These are phyloP conservation scores for Darksidea phi DNA, from an alignment of 495 filamentous ascomycete species.

Conservation along the genomic window DNA sequence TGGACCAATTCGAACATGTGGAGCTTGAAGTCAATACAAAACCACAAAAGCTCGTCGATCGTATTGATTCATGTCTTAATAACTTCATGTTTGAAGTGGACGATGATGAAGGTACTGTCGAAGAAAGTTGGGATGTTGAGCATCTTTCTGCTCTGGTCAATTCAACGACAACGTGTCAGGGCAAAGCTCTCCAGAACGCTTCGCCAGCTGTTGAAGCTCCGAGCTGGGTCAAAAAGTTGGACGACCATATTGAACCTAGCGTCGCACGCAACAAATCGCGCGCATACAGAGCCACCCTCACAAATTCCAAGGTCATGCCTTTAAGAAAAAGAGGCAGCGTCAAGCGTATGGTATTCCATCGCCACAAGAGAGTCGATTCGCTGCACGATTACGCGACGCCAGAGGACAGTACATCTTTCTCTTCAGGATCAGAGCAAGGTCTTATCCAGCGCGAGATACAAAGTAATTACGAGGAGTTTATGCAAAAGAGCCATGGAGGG, in stretches of 20 bases:
- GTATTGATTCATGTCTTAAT: background rate
- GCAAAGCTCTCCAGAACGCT: background rate
- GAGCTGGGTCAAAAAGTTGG: constrained; percentile 4
- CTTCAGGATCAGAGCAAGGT: no score
- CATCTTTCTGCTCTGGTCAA: background rate
- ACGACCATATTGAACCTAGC: background rate
- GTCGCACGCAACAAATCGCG: background rate
- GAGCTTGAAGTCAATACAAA: constrained; percentile 9
- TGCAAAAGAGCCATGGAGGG: no score
- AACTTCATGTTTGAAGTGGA: background rate
- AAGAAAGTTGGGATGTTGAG: background rate
- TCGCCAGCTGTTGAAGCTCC: background rate
- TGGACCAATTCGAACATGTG: constrained; percentile 9
- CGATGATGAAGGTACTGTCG: background rate
- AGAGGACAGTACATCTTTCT: no score
- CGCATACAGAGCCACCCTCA: background rate
- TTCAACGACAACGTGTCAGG: background rate
- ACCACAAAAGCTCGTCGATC: background rate
- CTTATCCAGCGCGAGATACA: no score
- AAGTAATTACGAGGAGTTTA: no score
- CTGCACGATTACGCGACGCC: no score
- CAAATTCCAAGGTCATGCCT: constrained; percentile 1
- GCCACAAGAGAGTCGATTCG: background rate
- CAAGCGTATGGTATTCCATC: constrained; percentile 7
- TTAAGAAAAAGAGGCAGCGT: constrained; percentile 11